Evolutionary conservation across 2,329 filamentous ascomycete species (phyloP).

Genomic region (Huntiella moniliformis): DNA sequence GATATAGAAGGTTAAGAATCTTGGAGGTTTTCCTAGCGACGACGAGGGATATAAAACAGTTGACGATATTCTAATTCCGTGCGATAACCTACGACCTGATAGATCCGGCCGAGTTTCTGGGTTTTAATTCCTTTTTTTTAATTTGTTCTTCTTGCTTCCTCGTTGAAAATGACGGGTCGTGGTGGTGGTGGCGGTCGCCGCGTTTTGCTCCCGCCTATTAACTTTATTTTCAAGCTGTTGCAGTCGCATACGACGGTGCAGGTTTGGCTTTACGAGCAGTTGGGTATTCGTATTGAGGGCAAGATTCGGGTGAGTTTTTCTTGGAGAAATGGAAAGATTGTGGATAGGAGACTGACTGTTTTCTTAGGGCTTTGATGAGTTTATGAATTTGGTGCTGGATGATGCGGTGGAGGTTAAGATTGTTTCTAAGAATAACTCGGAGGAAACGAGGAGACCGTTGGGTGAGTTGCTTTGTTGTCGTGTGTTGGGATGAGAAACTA

Average conservation of each 20-base stretch:
- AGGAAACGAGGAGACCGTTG: constrained; percentile 58
- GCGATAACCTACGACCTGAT: too few relatives aligned
- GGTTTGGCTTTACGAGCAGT: constrained; percentile 95
- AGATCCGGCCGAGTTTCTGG: too few relatives aligned
- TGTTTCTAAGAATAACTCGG: constrained; percentile 56
- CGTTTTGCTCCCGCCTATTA: constrained; percentile 41
- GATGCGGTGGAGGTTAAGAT: constrained; percentile 85
- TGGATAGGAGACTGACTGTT: constrained; percentile 12
- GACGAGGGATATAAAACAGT: too few relatives aligned
- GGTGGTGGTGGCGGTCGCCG: constrained; percentile 37
- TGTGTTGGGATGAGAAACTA: background rate
- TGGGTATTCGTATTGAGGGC: constrained; percentile 83
- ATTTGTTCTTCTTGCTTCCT: background rate
- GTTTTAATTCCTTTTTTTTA: too few relatives aligned
- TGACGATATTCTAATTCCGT: too few relatives aligned
- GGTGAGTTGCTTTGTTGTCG: constrained; percentile 33
- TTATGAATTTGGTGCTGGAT: constrained; percentile 96
- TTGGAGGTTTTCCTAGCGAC: too few relatives aligned
- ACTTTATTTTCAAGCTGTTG: constrained; percentile 54
- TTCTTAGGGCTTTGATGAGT: constrained; percentile 86
- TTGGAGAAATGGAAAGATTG: background rate
- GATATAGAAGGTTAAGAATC: too few relatives aligned
- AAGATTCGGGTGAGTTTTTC: constrained; percentile 66
- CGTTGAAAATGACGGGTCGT: constrained; percentile 35
- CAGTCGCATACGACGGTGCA: constrained; percentile 65